Percentiles rank a stretch among this genome's conserved stretches.
Conservation (phyloP, 768 basidiomycete genomes). For the Hemileccinum rubropunctum region DNA sequence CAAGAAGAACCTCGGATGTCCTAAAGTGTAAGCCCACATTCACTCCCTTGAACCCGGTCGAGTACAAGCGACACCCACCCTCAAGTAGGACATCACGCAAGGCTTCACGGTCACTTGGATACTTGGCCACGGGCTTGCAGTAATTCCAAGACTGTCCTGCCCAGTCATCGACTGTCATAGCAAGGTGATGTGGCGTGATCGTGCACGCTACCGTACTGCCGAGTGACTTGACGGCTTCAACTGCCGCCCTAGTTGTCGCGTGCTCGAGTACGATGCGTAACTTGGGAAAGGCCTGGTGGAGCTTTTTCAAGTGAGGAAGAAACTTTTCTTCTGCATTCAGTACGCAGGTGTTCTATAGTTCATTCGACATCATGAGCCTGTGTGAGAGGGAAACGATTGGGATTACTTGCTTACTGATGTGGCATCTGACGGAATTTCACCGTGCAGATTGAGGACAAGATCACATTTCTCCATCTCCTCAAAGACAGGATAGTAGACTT, state of each 20-base stretch:
- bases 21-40: slow-evolving; percentile 33
- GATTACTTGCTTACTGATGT: slow-evolving; percentile 40
- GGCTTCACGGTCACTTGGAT: slow-evolving; percentile 85
- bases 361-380: not conserved
- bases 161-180: slow-evolving; percentile 93
- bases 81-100: slow-evolving; percentile 72
- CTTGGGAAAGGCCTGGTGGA: slow-evolving; percentile 81
- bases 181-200: slow-evolving; percentile 96
- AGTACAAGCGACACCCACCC: slow-evolving; percentile 42
- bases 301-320: slow-evolving; percentile 78
- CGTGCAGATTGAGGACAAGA: slow-evolving; percentile 96
- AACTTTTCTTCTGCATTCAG: slow-evolving; percentile 92
- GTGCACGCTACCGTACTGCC: slow-evolving; percentile 89
- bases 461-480: slow-evolving; percentile 89
- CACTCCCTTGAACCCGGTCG: not conserved
- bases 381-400: not conserved
- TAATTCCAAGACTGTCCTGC: slow-evolving; percentile 94
- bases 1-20: slow-evolving; percentile 94
- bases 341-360: slow-evolving; percentile 75
- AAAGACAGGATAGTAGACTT: slow-evolving; percentile 90
- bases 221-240: slow-evolving; percentile 78
- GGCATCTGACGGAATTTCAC: slow-evolving; percentile 91
- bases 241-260: slow-evolving; percentile 88
- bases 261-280: slow-evolving; percentile 97
- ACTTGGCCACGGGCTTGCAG: slow-evolving; percentile 98